These are phyloP conservation scores for Phytophthora lateralis DNA, from an alignment of 352 stramenopile species.

Conservation along the genomic window DNA sequence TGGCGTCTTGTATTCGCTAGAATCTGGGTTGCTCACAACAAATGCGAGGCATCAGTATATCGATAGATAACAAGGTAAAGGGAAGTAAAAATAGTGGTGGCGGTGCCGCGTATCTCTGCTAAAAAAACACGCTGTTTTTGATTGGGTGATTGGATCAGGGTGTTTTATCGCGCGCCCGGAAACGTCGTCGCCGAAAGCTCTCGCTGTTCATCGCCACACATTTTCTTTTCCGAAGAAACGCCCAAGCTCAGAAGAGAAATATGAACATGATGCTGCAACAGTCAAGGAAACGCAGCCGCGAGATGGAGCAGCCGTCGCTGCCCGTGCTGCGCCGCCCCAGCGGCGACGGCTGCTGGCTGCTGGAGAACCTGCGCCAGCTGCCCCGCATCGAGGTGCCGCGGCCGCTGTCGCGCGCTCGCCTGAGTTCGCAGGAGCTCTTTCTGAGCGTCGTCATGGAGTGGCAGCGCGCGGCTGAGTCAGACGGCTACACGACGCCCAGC, in stretches of 20 bases:
- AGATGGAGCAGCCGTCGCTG: slow-evolving; percentile 28
- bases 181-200: slow-evolving; percentile 18
- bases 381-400: slow-evolving; percentile 5
- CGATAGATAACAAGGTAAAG: too few relatives aligned
- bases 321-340: slow-evolving; percentile 33
- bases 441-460: slow-evolving; percentile 84
- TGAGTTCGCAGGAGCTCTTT: slow-evolving; percentile 83
- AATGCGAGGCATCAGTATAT: too few relatives aligned
- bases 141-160: not conserved
- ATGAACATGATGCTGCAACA: slow-evolving; percentile 39
- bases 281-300: slow-evolving; percentile 53
- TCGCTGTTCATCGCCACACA: slow-evolving; percentile 17
- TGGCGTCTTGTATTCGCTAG: too few relatives aligned
- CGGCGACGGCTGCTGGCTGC: slow-evolving; percentile 46
- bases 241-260: slow-evolving; percentile 2
- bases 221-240: slow-evolving; percentile 16
- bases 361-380: slow-evolving; percentile 17
- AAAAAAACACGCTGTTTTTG: slow-evolving; percentile 1
- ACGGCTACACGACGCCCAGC: slow-evolving; percentile 19
- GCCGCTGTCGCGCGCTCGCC: slow-evolving; percentile 36
- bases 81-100: slow-evolving; percentile 19
- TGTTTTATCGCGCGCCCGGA: slow-evolving; percentile 14
- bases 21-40: too few relatives aligned
- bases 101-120: slow-evolving; percentile 6
- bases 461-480: slow-evolving; percentile 34